A percentile compares a stretch with the other conserved stretches of the same genome.
Conservation (phyloP, 78 protist species). For the Chrysochromulina parva region DNA sequence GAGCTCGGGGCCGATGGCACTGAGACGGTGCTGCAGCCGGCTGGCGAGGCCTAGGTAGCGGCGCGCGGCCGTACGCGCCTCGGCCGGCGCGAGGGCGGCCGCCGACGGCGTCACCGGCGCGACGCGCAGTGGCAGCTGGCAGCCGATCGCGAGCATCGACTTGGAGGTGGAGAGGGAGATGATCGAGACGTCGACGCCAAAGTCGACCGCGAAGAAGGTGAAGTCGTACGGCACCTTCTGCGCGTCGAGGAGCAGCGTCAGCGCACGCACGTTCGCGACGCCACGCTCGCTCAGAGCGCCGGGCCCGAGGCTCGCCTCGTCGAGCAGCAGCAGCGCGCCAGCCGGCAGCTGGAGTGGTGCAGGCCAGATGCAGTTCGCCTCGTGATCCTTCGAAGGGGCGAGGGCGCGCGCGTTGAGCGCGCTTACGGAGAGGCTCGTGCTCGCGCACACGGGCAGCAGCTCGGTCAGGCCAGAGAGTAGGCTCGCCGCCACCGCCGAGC, state of each 20-base stretch:
- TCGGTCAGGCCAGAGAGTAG: not conserved
- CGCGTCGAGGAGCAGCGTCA: not conserved
- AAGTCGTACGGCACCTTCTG: slow-evolving; percentile 13
- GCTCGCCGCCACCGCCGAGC: not conserved
- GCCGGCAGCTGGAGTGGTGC: slow-evolving; percentile 3
- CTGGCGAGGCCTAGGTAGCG: not conserved
- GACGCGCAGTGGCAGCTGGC: not conserved
- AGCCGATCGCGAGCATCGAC: not conserved
- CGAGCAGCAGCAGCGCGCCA: not conserved
- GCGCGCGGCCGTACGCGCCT: not conserved
- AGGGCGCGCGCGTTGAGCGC: not conserved
- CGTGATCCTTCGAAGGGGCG: not conserved
- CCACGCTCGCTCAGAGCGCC: not conserved
- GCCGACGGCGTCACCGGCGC: not conserved
- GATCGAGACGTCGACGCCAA: not conserved
- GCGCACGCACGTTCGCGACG: not conserved
- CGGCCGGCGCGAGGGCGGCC: not conserved
- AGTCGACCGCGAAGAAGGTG: not conserved
- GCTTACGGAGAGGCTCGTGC: not conserved
- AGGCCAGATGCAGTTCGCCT: not conserved
- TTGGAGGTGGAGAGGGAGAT: not conserved
- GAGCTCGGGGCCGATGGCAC: not conserved
- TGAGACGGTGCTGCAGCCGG: no score
- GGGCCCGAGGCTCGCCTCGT: not conserved
- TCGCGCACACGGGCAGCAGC: not conserved